These are phyloP conservation scores for Xylariaceae sp. DNA, from an alignment of 2,329 filamentous ascomycete species.

Conservation along the genomic window DNA sequence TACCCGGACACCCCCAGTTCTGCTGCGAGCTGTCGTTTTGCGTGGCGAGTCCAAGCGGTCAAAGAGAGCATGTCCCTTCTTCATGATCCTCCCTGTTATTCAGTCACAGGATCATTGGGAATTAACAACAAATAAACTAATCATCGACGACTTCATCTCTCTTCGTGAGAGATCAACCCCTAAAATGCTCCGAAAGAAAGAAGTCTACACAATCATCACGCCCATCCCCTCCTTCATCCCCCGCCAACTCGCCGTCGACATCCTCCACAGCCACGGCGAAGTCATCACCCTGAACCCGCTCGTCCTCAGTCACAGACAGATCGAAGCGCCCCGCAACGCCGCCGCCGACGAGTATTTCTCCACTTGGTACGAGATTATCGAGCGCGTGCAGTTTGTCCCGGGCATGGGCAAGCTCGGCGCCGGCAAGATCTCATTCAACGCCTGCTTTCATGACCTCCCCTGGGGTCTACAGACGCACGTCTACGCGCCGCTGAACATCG, in stretches of 20 bases:
- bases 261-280: constrained; percentile 65
- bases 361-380: constrained; percentile 68
- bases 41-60: not conserved
- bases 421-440: constrained; percentile 62
- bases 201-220: constrained; percentile 62
- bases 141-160: not conserved
- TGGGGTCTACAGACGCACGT: constrained; percentile 69
- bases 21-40: not conserved
- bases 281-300: constrained; percentile 67
- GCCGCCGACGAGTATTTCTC: constrained; percentile 66
- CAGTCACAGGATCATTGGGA: not conserved
- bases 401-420: constrained; percentile 61
- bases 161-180: not conserved
- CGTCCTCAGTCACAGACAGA: constrained; percentile 57
- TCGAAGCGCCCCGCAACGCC: constrained; percentile 62
- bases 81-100: not conserved
- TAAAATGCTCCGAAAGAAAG: constrained; percentile 53
- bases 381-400: constrained; percentile 63
- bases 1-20: not conserved
- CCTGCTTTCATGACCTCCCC: constrained; percentile 67
- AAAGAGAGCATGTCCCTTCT: not conserved
- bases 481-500: constrained; percentile 62
- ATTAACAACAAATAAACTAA: not conserved
- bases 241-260: constrained; percentile 65
- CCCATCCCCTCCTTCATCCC: constrained; percentile 66